These are phyloP conservation scores for Santalum album DNA, from an alignment of 164 flowering plant species.

Conservation along the genomic window DNA sequence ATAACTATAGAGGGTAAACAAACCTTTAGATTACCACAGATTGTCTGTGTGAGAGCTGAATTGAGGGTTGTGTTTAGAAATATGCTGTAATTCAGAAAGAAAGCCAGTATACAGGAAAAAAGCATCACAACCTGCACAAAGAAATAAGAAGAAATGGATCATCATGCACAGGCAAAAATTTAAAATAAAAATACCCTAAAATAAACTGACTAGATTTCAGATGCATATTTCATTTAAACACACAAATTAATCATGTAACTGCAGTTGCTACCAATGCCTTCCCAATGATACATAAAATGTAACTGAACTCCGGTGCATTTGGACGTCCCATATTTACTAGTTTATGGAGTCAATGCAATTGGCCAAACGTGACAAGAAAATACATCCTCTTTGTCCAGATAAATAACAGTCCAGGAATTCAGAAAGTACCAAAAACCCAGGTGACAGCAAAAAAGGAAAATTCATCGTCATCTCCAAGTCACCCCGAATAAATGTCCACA, in stretches of 20 bases:
- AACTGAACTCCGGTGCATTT: background rate
- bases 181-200: too few relatives aligned
- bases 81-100: conserved; percentile 7
- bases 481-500: conserved; percentile 79
- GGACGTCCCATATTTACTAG: background rate
- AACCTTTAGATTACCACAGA: conserved; percentile 6
- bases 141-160: background rate
- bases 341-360: too few relatives aligned
- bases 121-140: conserved; percentile 3
- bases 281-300: background rate
- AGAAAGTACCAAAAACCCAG: conserved; percentile 74
- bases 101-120: conserved; percentile 5
- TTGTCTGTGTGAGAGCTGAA: conserved; percentile 6
- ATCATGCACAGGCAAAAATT: background rate
- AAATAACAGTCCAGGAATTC: background rate
- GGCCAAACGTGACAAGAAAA: too few relatives aligned
- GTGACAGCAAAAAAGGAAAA: conserved; percentile 60
- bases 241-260: too few relatives aligned
- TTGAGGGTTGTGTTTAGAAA: conserved; percentile 6
- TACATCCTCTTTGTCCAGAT: background rate
- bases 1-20: background rate
- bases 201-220: background rate
- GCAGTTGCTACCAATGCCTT: background rate
- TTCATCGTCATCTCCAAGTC: conserved; percentile 54
- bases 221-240: background rate